Evolutionary conservation across 176 grass and related monocot genomes (phyloP), one percentile per base, ranked within the genome.

Genomic region (Raddia distichophylla): DNA sequence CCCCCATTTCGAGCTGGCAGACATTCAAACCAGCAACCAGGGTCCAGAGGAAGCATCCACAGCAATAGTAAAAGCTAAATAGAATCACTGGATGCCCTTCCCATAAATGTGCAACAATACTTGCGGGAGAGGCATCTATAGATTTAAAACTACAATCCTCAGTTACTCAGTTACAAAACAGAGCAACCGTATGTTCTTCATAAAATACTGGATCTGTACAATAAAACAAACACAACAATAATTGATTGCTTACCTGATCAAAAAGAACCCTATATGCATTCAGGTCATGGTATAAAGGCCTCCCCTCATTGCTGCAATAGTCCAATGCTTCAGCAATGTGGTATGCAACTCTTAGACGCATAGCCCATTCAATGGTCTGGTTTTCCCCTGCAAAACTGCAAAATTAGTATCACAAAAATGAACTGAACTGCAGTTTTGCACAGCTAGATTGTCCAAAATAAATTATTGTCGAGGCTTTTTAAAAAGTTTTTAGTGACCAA

Each of bases 351-450:
- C 93, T 93, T 49, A 99, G 74, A 20, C 97, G 97, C 97, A 99
- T 99, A 71, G 97, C 93, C 97, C 97, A 99, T 83, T 99, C 97
- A 73, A 99, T 89, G 69, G 97, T 92, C 87, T 99, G 97, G 56
- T 91, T 96, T 91, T 99, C 97, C 93, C 93, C 97, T 99, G 85
- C 77, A 82, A 40, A 89, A 76, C 83, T 33, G 75, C 55, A 50
- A 37, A 68, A 57, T 22, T 5, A 71, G 66, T 42, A 64, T 82
- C 16, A 89, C 63, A 44, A 33, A 80, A 82, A 33, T 60, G 74
- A 87, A 87, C n/a, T n/a, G 51, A 81, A 44, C 5, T 10, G 32
- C 9, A 22, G 27, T 44, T 27, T 10, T 66, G 51, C 7, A 59
- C 20, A 51, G 49, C n/a, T 59, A 5, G 2, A 10, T 58, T 67